Evolutionary conservation across 2,329 filamentous ascomycete genomes (phyloP).

Genomic region (Cytospora chrysosperma): DNA sequence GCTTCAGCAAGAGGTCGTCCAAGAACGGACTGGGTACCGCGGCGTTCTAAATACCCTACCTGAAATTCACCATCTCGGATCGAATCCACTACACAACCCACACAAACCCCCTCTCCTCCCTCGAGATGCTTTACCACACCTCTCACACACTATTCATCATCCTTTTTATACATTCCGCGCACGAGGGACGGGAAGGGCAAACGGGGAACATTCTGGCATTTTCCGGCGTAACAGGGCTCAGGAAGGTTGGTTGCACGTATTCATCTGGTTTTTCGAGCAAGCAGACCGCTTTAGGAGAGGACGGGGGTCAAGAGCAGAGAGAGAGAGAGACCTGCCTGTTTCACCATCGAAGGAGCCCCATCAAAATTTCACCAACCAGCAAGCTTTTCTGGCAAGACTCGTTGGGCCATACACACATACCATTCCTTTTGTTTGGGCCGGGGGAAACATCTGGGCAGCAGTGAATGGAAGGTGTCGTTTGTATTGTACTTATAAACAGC

Average conservation of each 20-base stretch:
- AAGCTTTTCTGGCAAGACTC: background rate
- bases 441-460: conserved; percentile 2
- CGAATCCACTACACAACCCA: conserved; percentile 3
- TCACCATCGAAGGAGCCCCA: background rate
- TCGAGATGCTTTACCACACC: conserved; percentile 1
- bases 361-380: background rate
- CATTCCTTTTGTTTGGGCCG: conserved; percentile 20
- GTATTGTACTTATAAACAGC: conserved; percentile 14
- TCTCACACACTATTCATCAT: conserved; percentile 7
- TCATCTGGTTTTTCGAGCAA: conserved; percentile 6
- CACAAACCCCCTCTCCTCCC: background rate
- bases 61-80: background rate
- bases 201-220: conserved; percentile 20
- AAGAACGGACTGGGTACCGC: conserved; percentile 85
- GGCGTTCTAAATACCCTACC: conserved; percentile 60
- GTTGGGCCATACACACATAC: conserved; percentile 18
- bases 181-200: conserved; percentile 8
- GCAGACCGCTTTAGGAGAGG: background rate
- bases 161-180: conserved; percentile 1
- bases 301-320: background rate
- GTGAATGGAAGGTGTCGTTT: conserved; percentile 8
- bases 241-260: conserved; percentile 10
- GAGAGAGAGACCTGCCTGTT: background rate
- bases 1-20: conserved; percentile 89
- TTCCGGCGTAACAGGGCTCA: conserved; percentile 22